Base-by-base conservation (phyloP, 148 eudicot species). In the Camellia lanceoleosa region DNA sequence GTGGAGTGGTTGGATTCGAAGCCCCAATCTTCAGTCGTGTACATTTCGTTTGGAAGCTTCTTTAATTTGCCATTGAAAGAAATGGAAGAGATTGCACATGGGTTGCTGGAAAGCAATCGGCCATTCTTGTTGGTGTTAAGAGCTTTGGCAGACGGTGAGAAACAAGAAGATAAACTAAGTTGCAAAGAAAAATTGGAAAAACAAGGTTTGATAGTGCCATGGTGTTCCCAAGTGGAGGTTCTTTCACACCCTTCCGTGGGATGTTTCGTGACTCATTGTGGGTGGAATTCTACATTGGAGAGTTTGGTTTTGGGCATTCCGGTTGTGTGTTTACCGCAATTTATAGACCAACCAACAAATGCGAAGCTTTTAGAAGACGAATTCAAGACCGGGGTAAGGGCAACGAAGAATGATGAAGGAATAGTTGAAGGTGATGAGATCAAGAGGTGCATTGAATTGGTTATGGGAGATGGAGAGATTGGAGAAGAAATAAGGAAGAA, bases 21-120 rank as follows among this genome's bases (percentile, higher is more conserved):
- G 30, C 30, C 30, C 30, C 30, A 23, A 49, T 41, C 15, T 9
- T 88, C 89, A 1, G 88, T 90, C 4, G 59, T 90, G 2, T 90
- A 90, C 23, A 83, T 85, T 43, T 84, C 92, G n/a, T 88, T 88
- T 76, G 92, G 92, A 6, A 90, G 85, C 63, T 19, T 82, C 42
- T 71, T 68, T 18, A 65, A n/a, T 54, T 41, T 88, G 14, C 51
- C 43, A 18, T 47, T 75, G 58, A 75, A 75, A 14, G 87, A 86
- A 76, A 78, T 75, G 46, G 82, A 73, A 14, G 89, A 90, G 43
- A 79, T 90, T 16, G 59, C 80, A 7, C 72, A 79, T 11, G 87
- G 86, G 4, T 55, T 90, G 3, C 23, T 74, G 2, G 77, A 64
- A 23, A 87, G 70, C 15, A 64, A 51, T 0, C 58, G 82, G 20